These are phyloP conservation scores for Hypoxylon perforatum DNA, from an alignment of 495 filamentous ascomycete species.

Conservation along the genomic window DNA sequence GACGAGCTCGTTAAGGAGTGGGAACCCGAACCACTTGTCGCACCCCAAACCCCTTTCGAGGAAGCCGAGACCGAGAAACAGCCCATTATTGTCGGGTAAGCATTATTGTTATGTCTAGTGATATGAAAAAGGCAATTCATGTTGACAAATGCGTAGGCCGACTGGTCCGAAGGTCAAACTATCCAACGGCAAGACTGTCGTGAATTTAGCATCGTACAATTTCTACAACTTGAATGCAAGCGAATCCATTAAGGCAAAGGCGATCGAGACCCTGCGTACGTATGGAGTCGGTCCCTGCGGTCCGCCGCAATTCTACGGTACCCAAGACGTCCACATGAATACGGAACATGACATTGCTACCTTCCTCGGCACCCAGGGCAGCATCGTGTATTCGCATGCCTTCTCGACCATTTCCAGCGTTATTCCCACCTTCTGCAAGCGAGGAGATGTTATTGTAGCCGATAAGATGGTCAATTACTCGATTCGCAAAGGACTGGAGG, in stretches of 20 bases:
- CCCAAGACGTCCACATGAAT: slow-evolving; percentile 98
- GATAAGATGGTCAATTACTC: slow-evolving; percentile 94
- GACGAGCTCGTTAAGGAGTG: slow-evolving; percentile 98
- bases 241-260: slow-evolving; percentile 91
- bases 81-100: slow-evolving; percentile 87
- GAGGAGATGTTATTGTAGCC: slow-evolving; percentile 98
- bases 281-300: slow-evolving; percentile 98
- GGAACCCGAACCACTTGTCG: slow-evolving; percentile 92
- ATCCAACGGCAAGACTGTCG: slow-evolving; percentile 86
- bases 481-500: slow-evolving; percentile 92
- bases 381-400: slow-evolving; percentile 94
- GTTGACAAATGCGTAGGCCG: slow-evolving; percentile 65
- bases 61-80: slow-evolving; percentile 84
- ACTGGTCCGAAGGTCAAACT: slow-evolving; percentile 92
- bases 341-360: slow-evolving; percentile 93
- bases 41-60: slow-evolving; percentile 75
- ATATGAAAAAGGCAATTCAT: not conserved
- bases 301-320: slow-evolving; percentile 97
- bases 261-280: slow-evolving; percentile 89
- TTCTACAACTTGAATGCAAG: slow-evolving; percentile 97
- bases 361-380: slow-evolving; percentile 84
- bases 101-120: slow-evolving; percentile 3
- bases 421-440: slow-evolving; percentile 95
- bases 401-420: slow-evolving; percentile 95
- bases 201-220: slow-evolving; percentile 92